Evolutionary conservation across 179 eudicot species (phyloP).

Genomic region (Pouteria campechiana): DNA sequence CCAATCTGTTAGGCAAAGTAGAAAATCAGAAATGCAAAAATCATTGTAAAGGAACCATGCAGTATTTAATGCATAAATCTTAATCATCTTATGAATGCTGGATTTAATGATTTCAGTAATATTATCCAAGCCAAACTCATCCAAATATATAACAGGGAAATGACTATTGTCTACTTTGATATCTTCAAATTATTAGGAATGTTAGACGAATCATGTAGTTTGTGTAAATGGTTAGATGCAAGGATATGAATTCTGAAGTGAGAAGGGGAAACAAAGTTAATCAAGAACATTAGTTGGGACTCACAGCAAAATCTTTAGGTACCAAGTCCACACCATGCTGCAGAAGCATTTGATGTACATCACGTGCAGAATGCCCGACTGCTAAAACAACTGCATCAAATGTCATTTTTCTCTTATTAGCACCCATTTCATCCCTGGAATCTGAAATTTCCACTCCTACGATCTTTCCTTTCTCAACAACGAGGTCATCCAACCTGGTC

Average conservation of each 20-base stretch:
- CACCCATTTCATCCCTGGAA: conserved; percentile 22
- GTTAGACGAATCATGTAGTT: too few relatives aligned
- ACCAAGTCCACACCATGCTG: conserved; percentile 59
- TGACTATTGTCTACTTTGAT: too few relatives aligned
- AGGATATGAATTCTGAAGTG: not conserved
- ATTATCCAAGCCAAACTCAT: too few relatives aligned
- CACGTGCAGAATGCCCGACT: conserved; percentile 97
- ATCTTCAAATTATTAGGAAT: too few relatives aligned
- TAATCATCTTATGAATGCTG: too few relatives aligned
- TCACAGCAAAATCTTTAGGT: conserved; percentile 88
- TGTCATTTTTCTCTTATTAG: conserved; percentile 29
- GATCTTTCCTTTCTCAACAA: conserved; percentile 46
- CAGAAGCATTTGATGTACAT: conserved; percentile 85
- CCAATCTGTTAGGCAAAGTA: conserved; percentile 47
- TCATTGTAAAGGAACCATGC: too few relatives aligned
- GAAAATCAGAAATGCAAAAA: not conserved
- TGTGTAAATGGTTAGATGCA: too few relatives aligned
- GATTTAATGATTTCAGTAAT: too few relatives aligned
- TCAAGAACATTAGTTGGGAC: conserved; percentile 12
- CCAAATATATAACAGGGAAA: too few relatives aligned
- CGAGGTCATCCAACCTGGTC: conserved; percentile 82
- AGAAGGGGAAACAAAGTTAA: not conserved
- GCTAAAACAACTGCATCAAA: conserved; percentile 93
- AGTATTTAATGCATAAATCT: too few relatives aligned
- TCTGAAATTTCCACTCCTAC: conserved; percentile 72